Evolutionary conservation across 2,329 filamentous ascomycete genomes (phyloP), one percentile per base, ranked within the genome.

Genomic region (Aaosphaeria pasadenensis): DNA sequence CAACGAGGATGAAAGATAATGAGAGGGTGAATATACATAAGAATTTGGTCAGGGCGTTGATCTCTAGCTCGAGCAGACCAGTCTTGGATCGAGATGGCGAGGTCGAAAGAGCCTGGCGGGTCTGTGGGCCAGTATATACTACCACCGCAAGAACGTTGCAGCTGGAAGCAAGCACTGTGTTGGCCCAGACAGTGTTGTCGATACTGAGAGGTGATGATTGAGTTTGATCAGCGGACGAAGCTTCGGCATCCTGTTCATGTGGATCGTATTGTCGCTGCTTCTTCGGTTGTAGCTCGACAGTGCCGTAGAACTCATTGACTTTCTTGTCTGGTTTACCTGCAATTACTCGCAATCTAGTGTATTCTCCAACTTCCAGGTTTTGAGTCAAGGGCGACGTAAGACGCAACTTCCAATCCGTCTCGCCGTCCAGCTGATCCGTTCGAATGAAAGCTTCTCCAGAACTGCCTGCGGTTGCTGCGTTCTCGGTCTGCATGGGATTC

Each of bases 131-230:
- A 4, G 94, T 97, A 69, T 99, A 99, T 52, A 99, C 80, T 44
- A 99, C 89, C 1, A 91, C 89, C 2, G 91, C 92, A 49, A 96
- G 78, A 0, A 94, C 94, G 4, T 83, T 88, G 1, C 88, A 92
- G 66, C 91, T 94, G 1, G 92, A 97, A 1, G 94, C 94, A 51
- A 99, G 87, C 28, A 99, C 88, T 0, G 94, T 99, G 66, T 97
- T 99, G 13, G 92, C 92, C 94, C 95, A 99, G 7, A 95, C 94
- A 6, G 94, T 97, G 64, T 99, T 96, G 71, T 99, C 94, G 53
- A 99, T 96, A 1, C 84, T 89, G 35, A 99, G 77, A 1, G 91
- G 85, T 2, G 86, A 82, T 5, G 87, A 88, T 49, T 81, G 81
- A 4, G 49, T 44, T 33, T 64, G 49, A 35, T 50, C 47, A 1